Base-by-base conservation (phyloP, 2,329 filamentous ascomycete genomes). In the Phaeoacremonium minimum region DNA sequence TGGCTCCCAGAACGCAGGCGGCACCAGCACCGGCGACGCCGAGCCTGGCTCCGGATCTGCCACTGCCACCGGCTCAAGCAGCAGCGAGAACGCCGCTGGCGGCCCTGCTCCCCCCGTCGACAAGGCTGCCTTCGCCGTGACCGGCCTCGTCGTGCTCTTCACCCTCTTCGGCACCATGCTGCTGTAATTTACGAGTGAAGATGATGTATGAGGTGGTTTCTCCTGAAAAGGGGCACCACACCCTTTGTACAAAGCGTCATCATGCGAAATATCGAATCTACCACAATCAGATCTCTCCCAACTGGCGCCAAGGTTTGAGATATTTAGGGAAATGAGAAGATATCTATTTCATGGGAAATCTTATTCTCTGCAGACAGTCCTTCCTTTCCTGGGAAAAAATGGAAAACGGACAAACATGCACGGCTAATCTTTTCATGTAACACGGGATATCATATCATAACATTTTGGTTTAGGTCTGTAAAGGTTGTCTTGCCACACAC, bases 1-100 rank as follows among this genome's bases (percentile, higher is more conserved):
- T 15, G 75, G 75, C 16, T 80, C 75, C 15, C 75, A 79, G 60
- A 64, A 70, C 33, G 64, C 68, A 9, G 63, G 59, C 6, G 65
- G 64, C 30, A 67, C 66, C 14, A 69, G 71, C 28, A 71, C 69
- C 13, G 63, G 62, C 22, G 58, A 59, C 35, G 62, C 63, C 22
- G 31, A 47, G 2, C 54, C 63, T 16, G 63, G 64, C 26, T 65
- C 64, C 18, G 64, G 61, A 20, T 56, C 54, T 14, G 53, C 59
- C 33, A 54, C 54, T 5, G 53, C 55, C 9, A 61, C 62, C n/a
- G 47, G 50, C 6, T 52, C 58, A 16, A 41, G 45, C 32, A 49
- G 43, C 19, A 61, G 59, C 38, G 63, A 63, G 44, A 58, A 48
- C 31, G 54, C 43, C 15, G 54, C 48, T 28, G 58, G 56, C n/a